These are phyloP conservation scores for Apiospora rasikravindrae DNA, from an alignment of 2,329 filamentous ascomycete genomes.

Conservation along the genomic window DNA sequence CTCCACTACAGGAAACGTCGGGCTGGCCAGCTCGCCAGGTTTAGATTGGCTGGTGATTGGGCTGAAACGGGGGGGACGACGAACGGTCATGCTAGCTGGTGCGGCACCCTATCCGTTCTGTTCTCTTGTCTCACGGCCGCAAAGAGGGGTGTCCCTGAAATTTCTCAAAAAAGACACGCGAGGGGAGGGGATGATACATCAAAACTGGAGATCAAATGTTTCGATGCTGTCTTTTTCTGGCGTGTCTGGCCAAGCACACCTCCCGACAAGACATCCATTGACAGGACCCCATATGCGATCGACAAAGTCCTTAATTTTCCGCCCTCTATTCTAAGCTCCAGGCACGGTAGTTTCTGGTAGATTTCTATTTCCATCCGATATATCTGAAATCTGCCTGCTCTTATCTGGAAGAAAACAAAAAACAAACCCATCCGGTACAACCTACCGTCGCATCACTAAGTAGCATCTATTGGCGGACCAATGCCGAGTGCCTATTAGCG, in stretches of 20 bases:
- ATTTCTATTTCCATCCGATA: slow-evolving; percentile 8
- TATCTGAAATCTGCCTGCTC: not conserved
- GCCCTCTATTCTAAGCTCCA: not conserved
- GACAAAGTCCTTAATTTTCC: slow-evolving; percentile 6
- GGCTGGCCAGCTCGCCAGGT: not conserved
- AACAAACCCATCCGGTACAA: not conserved
- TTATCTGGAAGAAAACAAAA: not conserved
- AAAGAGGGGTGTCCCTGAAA: slow-evolving; percentile 14
- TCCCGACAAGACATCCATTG: not conserved
- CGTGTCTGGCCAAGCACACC: not conserved
- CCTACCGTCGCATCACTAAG: not conserved
- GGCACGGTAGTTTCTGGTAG: slow-evolving; percentile 1
- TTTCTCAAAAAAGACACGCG: not conserved
- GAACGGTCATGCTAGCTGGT: not conserved
- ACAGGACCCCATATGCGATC: not conserved
- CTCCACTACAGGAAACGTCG: not conserved
- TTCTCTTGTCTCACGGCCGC: not conserved
- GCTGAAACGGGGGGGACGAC: slow-evolving; percentile 2
- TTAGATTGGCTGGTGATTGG: not conserved
- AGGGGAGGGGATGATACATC: slow-evolving; percentile 3
- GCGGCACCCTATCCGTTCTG: not conserved
- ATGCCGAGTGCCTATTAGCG: slow-evolving; percentile 11
- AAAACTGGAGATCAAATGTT: slow-evolving; percentile 16
- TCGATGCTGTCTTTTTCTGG: not conserved
- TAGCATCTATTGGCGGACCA: not conserved